phyloP scores from a whole-genome alignment of 2,329 filamentous ascomycete genomes.

The Fusarium lyarnte region DNA sequence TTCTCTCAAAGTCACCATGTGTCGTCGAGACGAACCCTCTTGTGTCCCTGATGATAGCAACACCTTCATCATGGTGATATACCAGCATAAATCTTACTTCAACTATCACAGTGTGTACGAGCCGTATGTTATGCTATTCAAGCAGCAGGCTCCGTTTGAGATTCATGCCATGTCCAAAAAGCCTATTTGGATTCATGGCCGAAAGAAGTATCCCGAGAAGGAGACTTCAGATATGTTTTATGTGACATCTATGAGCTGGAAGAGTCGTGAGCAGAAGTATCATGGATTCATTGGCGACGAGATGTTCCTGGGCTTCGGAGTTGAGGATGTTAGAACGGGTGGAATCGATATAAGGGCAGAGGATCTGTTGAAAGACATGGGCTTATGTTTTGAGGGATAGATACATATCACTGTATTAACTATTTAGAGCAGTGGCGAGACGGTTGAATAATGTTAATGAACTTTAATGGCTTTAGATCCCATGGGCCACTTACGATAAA shows the following conservation, averaged over 20 bases:
- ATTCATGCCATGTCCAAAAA: constrained; percentile 59
- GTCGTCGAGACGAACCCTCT: constrained; percentile 54
- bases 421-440: background rate
- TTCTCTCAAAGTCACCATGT: constrained; percentile 65
- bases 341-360: constrained; percentile 62
- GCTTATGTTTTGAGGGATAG: constrained; percentile 34
- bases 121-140: constrained; percentile 64
- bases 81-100: constrained; percentile 64
- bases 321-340: constrained; percentile 60
- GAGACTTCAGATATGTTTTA: constrained; percentile 65
- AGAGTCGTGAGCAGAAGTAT: constrained; percentile 55
- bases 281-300: constrained; percentile 67
- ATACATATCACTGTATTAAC: background rate
- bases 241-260: constrained; percentile 67
- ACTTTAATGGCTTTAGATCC: background rate
- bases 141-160: constrained; percentile 58
- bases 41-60: constrained; percentile 57
- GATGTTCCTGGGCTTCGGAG: constrained; percentile 64
- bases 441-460: background rate
- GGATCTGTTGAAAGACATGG: constrained; percentile 57
- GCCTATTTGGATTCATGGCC: constrained; percentile 66
- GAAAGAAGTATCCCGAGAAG: constrained; percentile 46
- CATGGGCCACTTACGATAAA: too few species aligned
- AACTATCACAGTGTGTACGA: constrained; percentile 63
- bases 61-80: constrained; percentile 64